Conservation (phyloP, 2,329 filamentous ascomycete genomes). For the Nigrospora sphaerica region DNA sequence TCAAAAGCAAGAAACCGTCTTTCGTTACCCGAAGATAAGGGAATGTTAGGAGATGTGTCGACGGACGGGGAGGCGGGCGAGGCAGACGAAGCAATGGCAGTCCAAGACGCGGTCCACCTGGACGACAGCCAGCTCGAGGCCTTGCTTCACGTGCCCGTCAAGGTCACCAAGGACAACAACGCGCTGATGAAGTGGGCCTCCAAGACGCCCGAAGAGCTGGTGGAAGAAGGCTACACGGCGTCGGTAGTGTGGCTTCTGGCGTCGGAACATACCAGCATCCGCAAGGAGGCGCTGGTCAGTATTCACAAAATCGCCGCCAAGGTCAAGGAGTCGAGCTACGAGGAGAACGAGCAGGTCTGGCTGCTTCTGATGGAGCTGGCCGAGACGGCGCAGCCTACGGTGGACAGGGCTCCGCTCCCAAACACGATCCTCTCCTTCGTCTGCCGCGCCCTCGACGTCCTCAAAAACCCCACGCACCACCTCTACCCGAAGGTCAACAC, state of each 20-base stretch:
- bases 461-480: slow-evolving; percentile 70
- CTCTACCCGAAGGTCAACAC: slow-evolving; percentile 82
- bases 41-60: background rate
- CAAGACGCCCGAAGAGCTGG: slow-evolving; percentile 70
- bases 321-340: slow-evolving; percentile 61
- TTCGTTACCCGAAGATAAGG: slow-evolving; percentile 9
- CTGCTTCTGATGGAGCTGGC: slow-evolving; percentile 72
- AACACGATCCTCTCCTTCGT: slow-evolving; percentile 73
- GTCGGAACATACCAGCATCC: slow-evolving; percentile 67
- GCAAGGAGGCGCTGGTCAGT: slow-evolving; percentile 68
- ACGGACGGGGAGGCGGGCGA: background rate
- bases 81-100: background rate
- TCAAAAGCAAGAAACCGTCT: slow-evolving; percentile 27
- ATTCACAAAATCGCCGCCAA: slow-evolving; percentile 58
- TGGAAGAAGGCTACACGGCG: slow-evolving; percentile 69
- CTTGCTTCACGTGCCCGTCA: slow-evolving; percentile 42
- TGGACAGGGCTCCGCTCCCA: slow-evolving; percentile 55
- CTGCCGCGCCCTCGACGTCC: slow-evolving; percentile 58
- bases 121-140: slow-evolving; percentile 34
- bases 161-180: slow-evolving; percentile 44
- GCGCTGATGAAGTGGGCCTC: slow-evolving; percentile 59
- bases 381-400: slow-evolving; percentile 58
- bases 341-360: slow-evolving; percentile 72
- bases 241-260: slow-evolving; percentile 68
- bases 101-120: background rate